phyloP scores from a whole-genome alignment of 192 early-diverging fungal species.

The Rhizophagus sp. region DNA sequence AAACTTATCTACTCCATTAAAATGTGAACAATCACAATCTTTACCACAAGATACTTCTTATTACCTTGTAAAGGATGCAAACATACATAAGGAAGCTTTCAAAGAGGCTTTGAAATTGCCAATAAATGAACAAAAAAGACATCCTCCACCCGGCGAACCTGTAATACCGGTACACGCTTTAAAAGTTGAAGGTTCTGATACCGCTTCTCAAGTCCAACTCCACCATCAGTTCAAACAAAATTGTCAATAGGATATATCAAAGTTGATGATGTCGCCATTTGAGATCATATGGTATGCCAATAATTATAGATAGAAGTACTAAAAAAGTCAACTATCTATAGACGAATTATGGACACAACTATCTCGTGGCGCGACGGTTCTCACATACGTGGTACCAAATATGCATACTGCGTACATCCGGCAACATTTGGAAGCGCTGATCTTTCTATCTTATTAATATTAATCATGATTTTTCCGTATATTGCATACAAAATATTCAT shows the following conservation, averaged over 20 bases:
- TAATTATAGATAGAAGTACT: not conserved
- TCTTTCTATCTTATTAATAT: not conserved
- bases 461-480: too few species aligned
- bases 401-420: not conserved
- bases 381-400: not conserved
- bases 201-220: not conserved
- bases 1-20: not conserved
- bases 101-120: not conserved
- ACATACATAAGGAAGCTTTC: not conserved
- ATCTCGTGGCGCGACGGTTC: not conserved
- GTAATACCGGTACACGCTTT: not conserved
- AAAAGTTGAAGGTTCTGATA: not conserved
- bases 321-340: not conserved
- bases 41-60: not conserved
- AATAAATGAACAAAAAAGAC: not conserved
- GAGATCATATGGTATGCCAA: not conserved
- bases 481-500: not conserved
- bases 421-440: not conserved
- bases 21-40: not conserved
- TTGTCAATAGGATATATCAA: not conserved
- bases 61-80: not conserved
- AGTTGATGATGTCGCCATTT: not conserved
- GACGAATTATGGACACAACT: not conserved
- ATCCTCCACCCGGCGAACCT: not conserved
- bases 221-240: not conserved